These are phyloP conservation scores for Chaetomium strumarium DNA, from an alignment of 2,329 filamentous ascomycete genomes.

Conservation along the genomic window DNA sequence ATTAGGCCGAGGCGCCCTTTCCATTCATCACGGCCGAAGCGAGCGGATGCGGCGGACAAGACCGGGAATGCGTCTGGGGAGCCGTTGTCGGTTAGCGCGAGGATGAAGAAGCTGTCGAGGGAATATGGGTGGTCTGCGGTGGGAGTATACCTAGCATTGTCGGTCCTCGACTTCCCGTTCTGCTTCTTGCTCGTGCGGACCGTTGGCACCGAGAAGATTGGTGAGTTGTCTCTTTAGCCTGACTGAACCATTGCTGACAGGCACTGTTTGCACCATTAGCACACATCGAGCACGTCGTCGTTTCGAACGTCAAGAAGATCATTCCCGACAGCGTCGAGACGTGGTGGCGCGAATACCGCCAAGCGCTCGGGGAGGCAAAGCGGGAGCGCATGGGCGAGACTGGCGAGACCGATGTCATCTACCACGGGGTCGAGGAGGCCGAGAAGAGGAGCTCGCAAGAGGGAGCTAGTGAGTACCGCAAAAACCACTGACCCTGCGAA, in stretches of 20 bases:
- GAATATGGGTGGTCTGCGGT: slow-evolving; percentile 94
- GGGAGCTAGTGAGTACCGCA: slow-evolving; percentile 65
- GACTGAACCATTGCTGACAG: slow-evolving; percentile 1
- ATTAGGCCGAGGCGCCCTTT: slow-evolving; percentile 24
- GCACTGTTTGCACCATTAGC: slow-evolving; percentile 33
- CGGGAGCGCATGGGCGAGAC: slow-evolving; percentile 9
- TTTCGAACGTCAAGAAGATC: slow-evolving; percentile 51
- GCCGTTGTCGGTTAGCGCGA: slow-evolving; percentile 55
- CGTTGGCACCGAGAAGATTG: slow-evolving; percentile 81
- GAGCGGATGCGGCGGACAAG: slow-evolving; percentile 15
- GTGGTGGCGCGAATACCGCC: slow-evolving; percentile 45
- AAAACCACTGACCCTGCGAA: background rate
- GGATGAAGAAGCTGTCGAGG: slow-evolving; percentile 74
- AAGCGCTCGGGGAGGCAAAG: slow-evolving; percentile 40
- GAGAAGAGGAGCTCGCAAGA: slow-evolving; percentile 50
- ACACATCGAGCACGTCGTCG: slow-evolving; percentile 59
- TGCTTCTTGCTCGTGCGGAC: slow-evolving; percentile 83
- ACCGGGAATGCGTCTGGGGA: slow-evolving; percentile 17
- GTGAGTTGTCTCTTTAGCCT: slow-evolving; percentile 37
- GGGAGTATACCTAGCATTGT: slow-evolving; percentile 82
- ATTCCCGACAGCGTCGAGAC: slow-evolving; percentile 56
- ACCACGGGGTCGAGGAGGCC: slow-evolving; percentile 58
- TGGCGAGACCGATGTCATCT: slow-evolving; percentile 11
- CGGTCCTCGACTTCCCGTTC: slow-evolving; percentile 86
- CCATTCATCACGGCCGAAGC: slow-evolving; percentile 26